A percentile compares a stretch with the other conserved stretches of the same genome.
Conservation (phyloP, 192 early-diverging fungal species). For the Coemansia nantahalensis region DNA sequence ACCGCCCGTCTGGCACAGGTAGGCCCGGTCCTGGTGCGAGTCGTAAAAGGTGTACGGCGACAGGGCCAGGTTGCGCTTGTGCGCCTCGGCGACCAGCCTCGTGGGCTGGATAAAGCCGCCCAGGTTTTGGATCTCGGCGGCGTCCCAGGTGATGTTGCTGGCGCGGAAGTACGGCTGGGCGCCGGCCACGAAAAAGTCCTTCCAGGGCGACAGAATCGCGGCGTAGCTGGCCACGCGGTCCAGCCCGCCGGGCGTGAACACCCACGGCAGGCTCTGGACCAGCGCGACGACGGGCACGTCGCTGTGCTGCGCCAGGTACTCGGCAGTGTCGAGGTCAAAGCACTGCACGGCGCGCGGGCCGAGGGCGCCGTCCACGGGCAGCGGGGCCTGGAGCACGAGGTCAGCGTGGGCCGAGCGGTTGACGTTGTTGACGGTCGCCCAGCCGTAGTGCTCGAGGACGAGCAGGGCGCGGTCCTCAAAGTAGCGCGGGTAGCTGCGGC, state of each 20-base stretch:
- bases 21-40: conserved; percentile 37
- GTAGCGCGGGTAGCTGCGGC: conserved; percentile 26
- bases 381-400: conserved; percentile 3
- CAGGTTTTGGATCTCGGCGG: conserved; percentile 21
- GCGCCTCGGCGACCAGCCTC: conserved; percentile 19
- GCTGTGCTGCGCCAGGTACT: conserved; percentile 29
- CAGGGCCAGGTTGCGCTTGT: conserved; percentile 29
- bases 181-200: conserved; percentile 46
- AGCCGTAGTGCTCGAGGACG: conserved; percentile 39
- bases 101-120: conserved; percentile 40
- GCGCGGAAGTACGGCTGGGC: conserved; percentile 19
- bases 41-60: conserved; percentile 53
- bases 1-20: conserved; percentile 25
- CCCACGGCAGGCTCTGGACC: conserved; percentile 28
- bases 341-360: conserved; percentile 45
- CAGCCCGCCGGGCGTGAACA: conserved; percentile 38
- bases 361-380: conserved; percentile 2
- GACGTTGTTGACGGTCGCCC: conserved; percentile 21
- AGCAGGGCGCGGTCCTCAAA: conserved; percentile 52
- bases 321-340: conserved; percentile 49
- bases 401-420: conserved; percentile 16
- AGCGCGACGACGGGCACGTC: conserved; percentile 29
- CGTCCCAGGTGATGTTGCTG: conserved; percentile 36
- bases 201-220: conserved; percentile 45
- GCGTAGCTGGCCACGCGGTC: conserved; percentile 31